Conservation (phyloP, 2,329 filamentous ascomycete genomes). For the Zymoseptoria crescenta region DNA sequence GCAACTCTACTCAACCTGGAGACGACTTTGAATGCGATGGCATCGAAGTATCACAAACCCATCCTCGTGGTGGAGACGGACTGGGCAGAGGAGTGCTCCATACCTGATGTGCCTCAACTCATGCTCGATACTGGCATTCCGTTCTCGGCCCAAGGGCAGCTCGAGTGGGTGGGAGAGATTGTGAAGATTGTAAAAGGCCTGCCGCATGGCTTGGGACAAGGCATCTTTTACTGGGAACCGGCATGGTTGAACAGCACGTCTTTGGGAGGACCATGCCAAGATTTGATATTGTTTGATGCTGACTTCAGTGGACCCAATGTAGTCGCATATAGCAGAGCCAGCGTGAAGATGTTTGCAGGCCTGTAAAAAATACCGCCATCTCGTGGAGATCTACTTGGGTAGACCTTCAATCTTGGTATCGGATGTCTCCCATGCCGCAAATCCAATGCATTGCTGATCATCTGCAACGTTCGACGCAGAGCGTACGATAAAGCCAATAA, state of each 20-base stretch:
- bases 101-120: conserved; percentile 20
- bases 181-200: conserved; percentile 24
- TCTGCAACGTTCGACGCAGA: too few species aligned
- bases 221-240: conserved; percentile 29
- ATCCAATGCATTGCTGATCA: too few species aligned
- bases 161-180: conserved; percentile 24
- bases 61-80: conserved; percentile 29
- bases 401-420: too few species aligned
- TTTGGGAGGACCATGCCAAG: conserved; percentile 24
- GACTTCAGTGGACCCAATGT: conserved; percentile 24
- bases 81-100: conserved; percentile 25
- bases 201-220: conserved; percentile 25
- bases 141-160: conserved; percentile 21
- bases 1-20: conserved; percentile 26
- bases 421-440: too few species aligned
- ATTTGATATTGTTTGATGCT: conserved; percentile 23
- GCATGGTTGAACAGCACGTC: conserved; percentile 28
- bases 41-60: conserved; percentile 26
- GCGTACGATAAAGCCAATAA: too few species aligned
- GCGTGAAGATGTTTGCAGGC: conserved; percentile 22
- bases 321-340: conserved; percentile 19
- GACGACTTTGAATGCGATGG: conserved; percentile 20
- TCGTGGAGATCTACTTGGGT: too few species aligned
- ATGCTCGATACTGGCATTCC: conserved; percentile 26
- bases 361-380: too few species aligned